Percentiles rank a stretch among this genome's conserved stretches.
Evolutionary conservation across 78 protist species (phyloP).

Genomic region (Dictyostelium firmibasis): DNA sequence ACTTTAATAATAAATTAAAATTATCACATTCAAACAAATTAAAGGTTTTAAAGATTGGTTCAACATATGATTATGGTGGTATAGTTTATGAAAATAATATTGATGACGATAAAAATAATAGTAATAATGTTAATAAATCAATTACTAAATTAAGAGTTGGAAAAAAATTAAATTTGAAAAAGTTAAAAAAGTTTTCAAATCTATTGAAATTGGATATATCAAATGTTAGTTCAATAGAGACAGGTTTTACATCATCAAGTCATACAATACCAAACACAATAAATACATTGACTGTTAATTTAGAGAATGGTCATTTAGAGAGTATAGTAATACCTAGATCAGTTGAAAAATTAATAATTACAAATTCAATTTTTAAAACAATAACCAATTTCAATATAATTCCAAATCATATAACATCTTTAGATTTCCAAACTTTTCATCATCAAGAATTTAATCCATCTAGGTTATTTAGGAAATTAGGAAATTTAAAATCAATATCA

Average conservation of each 20-base stretch:
- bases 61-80: neutral
- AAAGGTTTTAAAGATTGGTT: neutral
- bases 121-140: neutral
- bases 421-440: neutral
- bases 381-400: neutral
- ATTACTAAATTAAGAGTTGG: neutral
- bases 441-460: neutral
- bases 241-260: neutral
- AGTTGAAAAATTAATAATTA: neutral
- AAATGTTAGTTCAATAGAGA: neutral
- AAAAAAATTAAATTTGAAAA: neutral
- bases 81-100: neutral
- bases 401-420: neutral
- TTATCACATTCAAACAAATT: neutral
- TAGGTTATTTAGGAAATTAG: neutral
- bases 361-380: neutral
- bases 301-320: neutral
- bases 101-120: neutral
- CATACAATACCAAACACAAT: neutral
- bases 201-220: neutral
- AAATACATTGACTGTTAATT: neutral
- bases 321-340: neutral
- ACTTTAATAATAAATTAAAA: neutral
- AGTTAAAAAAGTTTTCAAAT: neutral
- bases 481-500: neutral